These are phyloP conservation scores for Leccinellum luteum DNA, from an alignment of 768 basidiomycete genomes.

Conservation along the genomic window DNA sequence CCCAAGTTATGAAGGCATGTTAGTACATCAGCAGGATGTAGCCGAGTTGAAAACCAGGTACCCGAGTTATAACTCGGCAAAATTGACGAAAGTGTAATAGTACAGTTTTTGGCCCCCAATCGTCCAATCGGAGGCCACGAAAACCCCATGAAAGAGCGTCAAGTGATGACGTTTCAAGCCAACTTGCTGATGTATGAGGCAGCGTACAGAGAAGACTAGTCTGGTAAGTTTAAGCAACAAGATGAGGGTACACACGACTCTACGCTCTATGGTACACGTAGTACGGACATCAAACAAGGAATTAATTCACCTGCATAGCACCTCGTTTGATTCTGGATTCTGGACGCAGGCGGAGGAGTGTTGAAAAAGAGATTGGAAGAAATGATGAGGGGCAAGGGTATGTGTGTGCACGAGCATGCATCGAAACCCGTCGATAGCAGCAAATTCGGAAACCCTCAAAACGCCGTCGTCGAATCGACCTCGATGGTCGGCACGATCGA, in stretches of 20 bases:
- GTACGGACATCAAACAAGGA: background rate
- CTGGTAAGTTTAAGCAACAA: conserved; percentile 13
- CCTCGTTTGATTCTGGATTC: conserved; percentile 3
- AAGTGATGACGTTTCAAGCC: no score
- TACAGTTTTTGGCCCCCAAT: no score
- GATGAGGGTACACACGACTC: conserved; percentile 21
- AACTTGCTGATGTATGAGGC: no score
- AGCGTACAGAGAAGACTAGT: background rate
- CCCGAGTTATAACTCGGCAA: no score
- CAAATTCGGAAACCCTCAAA: conserved; percentile 34
- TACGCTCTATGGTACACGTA: conserved; percentile 24
- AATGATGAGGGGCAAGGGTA: background rate
- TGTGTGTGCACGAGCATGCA: background rate
- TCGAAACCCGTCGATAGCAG: background rate
- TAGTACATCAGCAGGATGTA: no score
- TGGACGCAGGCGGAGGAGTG: background rate
- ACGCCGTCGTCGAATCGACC: conserved; percentile 87
- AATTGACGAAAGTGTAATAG: no score
- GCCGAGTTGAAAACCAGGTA: no score
- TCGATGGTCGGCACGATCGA: conserved; percentile 99
- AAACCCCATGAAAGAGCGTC: no score
- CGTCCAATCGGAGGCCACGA: no score
- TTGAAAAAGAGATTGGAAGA: background rate
- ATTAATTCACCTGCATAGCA: background rate
- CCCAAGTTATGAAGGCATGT: no score